These are phyloP conservation scores for Corynascus novoguineensis DNA, from an alignment of 495 filamentous ascomycete species.

Conservation along the genomic window DNA sequence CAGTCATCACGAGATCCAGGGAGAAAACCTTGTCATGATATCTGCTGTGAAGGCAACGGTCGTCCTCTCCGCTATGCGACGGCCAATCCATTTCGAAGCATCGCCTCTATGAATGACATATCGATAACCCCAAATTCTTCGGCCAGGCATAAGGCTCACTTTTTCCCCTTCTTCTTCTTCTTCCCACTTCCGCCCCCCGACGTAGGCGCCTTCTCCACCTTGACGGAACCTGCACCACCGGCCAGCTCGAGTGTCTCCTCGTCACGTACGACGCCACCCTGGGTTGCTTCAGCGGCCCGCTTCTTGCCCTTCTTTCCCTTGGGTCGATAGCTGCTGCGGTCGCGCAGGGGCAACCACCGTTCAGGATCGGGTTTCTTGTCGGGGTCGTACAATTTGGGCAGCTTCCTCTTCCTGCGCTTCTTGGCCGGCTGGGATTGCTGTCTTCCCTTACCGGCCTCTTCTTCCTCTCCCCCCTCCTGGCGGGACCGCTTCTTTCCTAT, in stretches of 20 bases:
- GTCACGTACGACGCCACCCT: constrained; percentile 72
- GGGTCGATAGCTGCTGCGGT: constrained; percentile 80
- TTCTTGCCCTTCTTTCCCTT: constrained; percentile 90
- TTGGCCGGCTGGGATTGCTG: constrained; percentile 58
- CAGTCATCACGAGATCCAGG: not conserved
- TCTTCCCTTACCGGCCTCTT: constrained; percentile 52
- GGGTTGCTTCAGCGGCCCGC: constrained; percentile 68
- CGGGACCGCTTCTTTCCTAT: constrained; percentile 28
- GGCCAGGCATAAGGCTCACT: constrained; percentile 31
- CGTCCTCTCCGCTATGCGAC: too few species aligned
- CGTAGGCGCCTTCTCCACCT: constrained; percentile 48
- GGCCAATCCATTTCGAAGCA: too few species aligned
- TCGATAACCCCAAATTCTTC: not conserved
- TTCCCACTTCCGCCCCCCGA: constrained; percentile 35
- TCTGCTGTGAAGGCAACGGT: too few species aligned
- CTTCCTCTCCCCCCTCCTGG: constrained; percentile 41
- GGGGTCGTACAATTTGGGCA: constrained; percentile 73
- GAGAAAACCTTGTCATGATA: not conserved
- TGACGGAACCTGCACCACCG: constrained; percentile 55
- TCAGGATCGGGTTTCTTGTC: constrained; percentile 80
- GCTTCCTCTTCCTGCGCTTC: constrained; percentile 63
- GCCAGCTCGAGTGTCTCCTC: constrained; percentile 60
- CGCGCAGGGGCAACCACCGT: constrained; percentile 84
- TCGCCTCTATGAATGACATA: not conserved
- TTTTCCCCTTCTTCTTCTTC: constrained; percentile 68